Conservation (phyloP, 352 stramenopile species). For the Globisporangium paroecandrum region DNA sequence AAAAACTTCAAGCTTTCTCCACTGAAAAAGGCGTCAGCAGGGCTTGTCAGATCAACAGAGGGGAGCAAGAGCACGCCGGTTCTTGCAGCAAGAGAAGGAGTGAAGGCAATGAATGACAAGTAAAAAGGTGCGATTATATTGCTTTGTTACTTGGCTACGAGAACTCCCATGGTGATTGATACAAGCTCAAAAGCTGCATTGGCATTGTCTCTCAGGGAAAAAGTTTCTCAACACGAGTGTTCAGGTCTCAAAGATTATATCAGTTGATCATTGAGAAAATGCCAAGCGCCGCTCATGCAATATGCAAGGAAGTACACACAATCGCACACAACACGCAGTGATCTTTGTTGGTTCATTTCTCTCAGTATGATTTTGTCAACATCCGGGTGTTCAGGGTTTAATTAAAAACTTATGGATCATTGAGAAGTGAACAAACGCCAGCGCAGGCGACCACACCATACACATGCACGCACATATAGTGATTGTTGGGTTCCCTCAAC, state of each 20-base stretch:
- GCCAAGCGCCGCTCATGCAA: background rate
- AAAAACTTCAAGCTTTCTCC: constrained; percentile 11
- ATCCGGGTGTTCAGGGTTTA: constrained; percentile 15
- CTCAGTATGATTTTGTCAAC: constrained; percentile 13
- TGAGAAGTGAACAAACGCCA: constrained; percentile 7
- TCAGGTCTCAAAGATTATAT: constrained; percentile 89
- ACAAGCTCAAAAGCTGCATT: background rate
- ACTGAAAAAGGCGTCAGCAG: background rate
- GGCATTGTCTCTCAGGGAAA: constrained; percentile 61
- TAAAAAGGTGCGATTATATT: background rate
- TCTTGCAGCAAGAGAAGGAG: background rate
- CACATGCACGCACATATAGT: background rate
- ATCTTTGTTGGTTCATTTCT: background rate
- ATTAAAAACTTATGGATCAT: constrained; percentile 15
- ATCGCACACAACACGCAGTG: background rate
- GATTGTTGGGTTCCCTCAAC: constrained; percentile 49
- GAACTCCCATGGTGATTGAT: background rate
- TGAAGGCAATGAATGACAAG: background rate
- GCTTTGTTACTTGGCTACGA: background rate
- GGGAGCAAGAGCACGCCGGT: background rate
- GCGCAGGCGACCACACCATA: background rate
- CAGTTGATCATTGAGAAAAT: constrained; percentile 73
- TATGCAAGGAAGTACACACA: background rate
- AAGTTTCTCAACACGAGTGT: constrained; percentile 53
- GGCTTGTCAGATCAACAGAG: background rate